Evolutionary conservation across 768 basidiomycete genomes (phyloP).

Genomic region (Sistotremastrum suecicum): DNA sequence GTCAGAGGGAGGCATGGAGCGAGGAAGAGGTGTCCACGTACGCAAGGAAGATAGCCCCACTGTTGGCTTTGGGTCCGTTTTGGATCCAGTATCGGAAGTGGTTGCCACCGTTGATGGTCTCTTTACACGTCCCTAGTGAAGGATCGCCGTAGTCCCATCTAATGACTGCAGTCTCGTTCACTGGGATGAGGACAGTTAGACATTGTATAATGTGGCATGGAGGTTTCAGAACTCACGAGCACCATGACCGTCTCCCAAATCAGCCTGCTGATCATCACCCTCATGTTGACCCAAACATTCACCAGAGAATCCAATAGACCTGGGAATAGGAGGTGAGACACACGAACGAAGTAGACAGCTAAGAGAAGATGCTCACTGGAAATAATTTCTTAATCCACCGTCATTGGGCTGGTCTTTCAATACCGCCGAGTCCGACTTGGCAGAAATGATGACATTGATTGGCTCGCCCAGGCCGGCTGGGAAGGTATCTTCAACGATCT

Average conservation of each 20-base stretch:
- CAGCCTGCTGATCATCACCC: conserved; percentile 50
- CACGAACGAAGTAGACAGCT: neutral
- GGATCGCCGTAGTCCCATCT: conserved; percentile 76
- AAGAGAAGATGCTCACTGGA: conserved; percentile 36
- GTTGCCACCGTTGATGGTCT: conserved; percentile 75
- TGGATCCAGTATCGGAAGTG: conserved; percentile 87
- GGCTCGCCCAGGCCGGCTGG: conserved; percentile 76
- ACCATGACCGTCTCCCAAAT: conserved; percentile 77
- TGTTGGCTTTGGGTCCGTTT: conserved; percentile 47
- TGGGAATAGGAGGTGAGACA: conserved; percentile 14
- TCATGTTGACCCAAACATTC: conserved; percentile 80
- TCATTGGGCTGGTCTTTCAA: conserved; percentile 41
- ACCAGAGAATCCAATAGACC: conserved; percentile 55
- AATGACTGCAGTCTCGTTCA: conserved; percentile 72
- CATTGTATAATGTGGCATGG: neutral
- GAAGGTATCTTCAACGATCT: conserved; percentile 44
- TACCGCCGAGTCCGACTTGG: conserved; percentile 55
- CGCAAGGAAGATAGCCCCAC: conserved; percentile 21
- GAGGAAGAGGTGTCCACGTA: neutral
- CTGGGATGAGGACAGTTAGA: conserved; percentile 20
- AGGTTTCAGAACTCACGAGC: conserved; percentile 29
- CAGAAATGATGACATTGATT: conserved; percentile 69
- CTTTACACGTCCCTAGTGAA: conserved; percentile 70
- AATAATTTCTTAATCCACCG: conserved; percentile 76
- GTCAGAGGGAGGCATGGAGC: neutral